Evolutionary conservation across 2,329 filamentous ascomycete species (phyloP).

Genomic region (Diaporthe ampelina): DNA sequence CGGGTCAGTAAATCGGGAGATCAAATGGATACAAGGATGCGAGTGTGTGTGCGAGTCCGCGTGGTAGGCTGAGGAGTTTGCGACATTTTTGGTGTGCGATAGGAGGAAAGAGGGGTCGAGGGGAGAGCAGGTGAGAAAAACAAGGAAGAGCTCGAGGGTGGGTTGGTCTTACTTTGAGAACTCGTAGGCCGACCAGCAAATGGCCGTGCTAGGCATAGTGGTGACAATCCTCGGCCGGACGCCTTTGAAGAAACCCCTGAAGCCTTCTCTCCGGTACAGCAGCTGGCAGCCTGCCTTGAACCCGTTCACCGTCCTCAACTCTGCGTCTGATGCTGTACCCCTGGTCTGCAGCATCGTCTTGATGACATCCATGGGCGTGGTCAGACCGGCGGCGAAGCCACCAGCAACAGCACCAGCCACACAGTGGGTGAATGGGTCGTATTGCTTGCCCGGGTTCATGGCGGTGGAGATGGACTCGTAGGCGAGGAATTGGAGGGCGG

Average conservation of each 20-base stretch:
- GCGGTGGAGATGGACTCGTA: constrained; percentile 97
- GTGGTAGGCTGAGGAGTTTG: neutral
- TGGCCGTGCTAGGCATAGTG: constrained; percentile 99
- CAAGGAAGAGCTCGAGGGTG: neutral
- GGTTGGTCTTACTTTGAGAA: constrained; percentile 72
- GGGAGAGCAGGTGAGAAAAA: neutral
- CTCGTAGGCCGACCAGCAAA: constrained; percentile 91
- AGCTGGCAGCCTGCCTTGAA: constrained; percentile 84
- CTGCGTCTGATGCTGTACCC: constrained; percentile 82
- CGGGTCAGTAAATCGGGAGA: constrained; percentile 40
- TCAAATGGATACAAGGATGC: too few relatives aligned
- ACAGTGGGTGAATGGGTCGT: constrained; percentile 95
- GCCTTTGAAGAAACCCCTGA: constrained; percentile 92
- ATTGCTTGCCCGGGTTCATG: constrained; percentile 88
- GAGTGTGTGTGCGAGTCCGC: constrained; percentile 37
- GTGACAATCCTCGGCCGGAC: constrained; percentile 92
- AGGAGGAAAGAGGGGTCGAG: neutral
- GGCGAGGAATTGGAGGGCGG: constrained; percentile 94
- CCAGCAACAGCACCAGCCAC: constrained; percentile 92
- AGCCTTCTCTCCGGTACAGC: constrained; percentile 86
- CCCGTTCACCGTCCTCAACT: constrained; percentile 88
- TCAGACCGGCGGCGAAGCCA: constrained; percentile 92
- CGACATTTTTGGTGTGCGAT: neutral
- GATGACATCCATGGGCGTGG: constrained; percentile 97
- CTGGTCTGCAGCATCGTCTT: constrained; percentile 97